Evolutionary conservation across 2,329 filamentous ascomycete species (phyloP).

Genomic region (Aspergillus aculeatinus): DNA sequence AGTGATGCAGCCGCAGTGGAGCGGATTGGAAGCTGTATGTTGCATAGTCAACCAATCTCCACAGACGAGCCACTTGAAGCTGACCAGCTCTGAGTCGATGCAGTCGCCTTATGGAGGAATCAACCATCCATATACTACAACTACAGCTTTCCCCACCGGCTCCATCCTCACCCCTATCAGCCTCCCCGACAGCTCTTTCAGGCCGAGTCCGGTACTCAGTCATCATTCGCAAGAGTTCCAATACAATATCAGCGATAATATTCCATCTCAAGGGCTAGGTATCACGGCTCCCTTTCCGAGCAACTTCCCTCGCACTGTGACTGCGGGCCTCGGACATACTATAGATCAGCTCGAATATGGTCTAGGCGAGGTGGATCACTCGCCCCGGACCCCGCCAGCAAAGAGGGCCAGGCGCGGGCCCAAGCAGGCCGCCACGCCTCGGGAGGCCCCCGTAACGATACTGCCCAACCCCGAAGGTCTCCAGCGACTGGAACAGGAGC

Average conservation of each 20-base stretch:
- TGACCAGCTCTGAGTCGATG: constrained; percentile 9
- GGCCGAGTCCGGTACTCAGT: constrained; percentile 37
- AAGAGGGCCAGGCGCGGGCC: constrained; percentile 27
- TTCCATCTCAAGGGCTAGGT: constrained; percentile 38
- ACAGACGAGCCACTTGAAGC: constrained; percentile 7
- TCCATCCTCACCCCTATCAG: constrained; percentile 41
- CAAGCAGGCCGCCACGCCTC: constrained; percentile 20
- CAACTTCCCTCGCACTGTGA: constrained; percentile 30
- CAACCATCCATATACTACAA: constrained; percentile 35
- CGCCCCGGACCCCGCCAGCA: constrained; percentile 24
- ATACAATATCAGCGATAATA: constrained; percentile 32
- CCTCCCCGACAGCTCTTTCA: constrained; percentile 37
- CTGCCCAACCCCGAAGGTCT: constrained; percentile 42
- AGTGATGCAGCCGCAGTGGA: constrained; percentile 28
- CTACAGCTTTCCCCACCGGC: constrained; percentile 27
- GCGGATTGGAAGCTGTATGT: constrained; percentile 33
- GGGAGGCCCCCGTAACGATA: constrained; percentile 36
- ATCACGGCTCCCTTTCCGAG: constrained; percentile 37
- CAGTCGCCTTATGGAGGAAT: constrained; percentile 29
- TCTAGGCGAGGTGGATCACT: constrained; percentile 22
- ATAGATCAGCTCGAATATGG: constrained; percentile 20
- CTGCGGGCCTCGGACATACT: constrained; percentile 27
- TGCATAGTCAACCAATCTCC: background rate
- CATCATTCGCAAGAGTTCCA: constrained; percentile 40
- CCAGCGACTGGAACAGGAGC: constrained; percentile 40